Conservation (phyloP, 352 stramenopile genomes). For the Pythium monospermum region DNA sequence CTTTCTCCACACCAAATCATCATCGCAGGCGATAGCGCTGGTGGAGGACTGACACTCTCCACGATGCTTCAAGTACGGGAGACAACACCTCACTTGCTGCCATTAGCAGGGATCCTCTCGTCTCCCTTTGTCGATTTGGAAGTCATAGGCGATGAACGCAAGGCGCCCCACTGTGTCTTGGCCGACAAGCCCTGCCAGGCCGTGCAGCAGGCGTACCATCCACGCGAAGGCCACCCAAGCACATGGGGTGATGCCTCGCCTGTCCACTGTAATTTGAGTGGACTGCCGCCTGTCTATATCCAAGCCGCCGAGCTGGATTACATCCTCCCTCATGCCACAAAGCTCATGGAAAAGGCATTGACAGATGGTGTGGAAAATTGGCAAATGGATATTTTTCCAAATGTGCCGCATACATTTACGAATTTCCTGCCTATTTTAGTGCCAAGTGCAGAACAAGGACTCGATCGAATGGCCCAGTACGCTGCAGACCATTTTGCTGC, state of each 20-base stretch:
- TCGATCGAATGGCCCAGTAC: slow-evolving; percentile 31
- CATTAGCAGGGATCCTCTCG: no score
- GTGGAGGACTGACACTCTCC: slow-evolving; percentile 35
- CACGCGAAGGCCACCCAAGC: neutral
- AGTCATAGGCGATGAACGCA: no score
- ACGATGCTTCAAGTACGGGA: slow-evolving; percentile 32
- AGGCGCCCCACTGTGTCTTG: no score
- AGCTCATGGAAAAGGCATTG: slow-evolving; percentile 29
- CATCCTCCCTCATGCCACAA: slow-evolving; percentile 31
- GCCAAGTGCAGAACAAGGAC: slow-evolving; percentile 28
- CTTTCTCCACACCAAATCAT: slow-evolving; percentile 34
- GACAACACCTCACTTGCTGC: no score
- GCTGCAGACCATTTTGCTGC: slow-evolving; percentile 5
- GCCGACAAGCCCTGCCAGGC: no score
- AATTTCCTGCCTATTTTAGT: slow-evolving; percentile 34
- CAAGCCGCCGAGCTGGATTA: slow-evolving; percentile 36
- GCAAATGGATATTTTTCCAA: slow-evolving; percentile 37
- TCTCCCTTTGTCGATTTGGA: no score
- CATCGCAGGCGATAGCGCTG: slow-evolving; percentile 39
- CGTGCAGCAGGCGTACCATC: neutral
- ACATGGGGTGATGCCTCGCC: neutral
- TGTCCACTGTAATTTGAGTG: slow-evolving; percentile 30
- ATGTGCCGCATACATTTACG: slow-evolving; percentile 37
- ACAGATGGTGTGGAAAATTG: slow-evolving; percentile 33
- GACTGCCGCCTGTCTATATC: slow-evolving; percentile 36